Conservation (phyloP, 345 rosid genomes). For the Turnera subulata region DNA sequence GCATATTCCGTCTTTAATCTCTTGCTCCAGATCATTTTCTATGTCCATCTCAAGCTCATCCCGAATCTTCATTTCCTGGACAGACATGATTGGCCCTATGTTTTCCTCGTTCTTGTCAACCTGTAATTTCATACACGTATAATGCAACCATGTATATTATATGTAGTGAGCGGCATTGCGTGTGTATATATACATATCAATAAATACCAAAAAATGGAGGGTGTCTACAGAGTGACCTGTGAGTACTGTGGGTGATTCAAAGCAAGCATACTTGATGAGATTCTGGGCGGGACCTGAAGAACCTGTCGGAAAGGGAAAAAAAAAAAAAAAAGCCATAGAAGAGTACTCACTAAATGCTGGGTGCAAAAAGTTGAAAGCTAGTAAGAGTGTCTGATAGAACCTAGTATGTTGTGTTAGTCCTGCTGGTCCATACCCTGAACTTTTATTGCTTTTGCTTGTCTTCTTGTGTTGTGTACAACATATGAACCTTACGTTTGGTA, state of each 20-base stretch:
- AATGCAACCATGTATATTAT: neutral
- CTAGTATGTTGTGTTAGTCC: neutral
- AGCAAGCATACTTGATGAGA: too few relatives aligned
- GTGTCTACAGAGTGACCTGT: too few relatives aligned
- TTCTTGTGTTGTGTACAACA: neutral
- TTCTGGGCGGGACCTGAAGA: too few relatives aligned
- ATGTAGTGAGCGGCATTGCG: too few relatives aligned
- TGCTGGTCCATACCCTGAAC: neutral
- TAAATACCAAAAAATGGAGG: too few relatives aligned
- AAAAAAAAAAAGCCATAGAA: too few relatives aligned
- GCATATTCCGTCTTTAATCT: constrained; percentile 68
- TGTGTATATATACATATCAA: too few relatives aligned
- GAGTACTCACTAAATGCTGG: constrained; percentile 1
- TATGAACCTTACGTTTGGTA: neutral
- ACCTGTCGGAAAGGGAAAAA: too few relatives aligned
- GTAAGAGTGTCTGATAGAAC: neutral
- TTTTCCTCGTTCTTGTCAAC: constrained; percentile 11
- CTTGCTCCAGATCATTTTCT: constrained; percentile 70
- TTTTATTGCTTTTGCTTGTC: neutral
- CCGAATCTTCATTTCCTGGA: constrained; percentile 58
- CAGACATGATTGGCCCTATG: constrained; percentile 15
- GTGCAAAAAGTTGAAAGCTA: neutral
- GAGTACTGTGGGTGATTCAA: too few relatives aligned
- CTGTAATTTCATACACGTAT: neutral
- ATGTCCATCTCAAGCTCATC: constrained; percentile 65